Evolutionary conservation across 2,329 filamentous ascomycete genomes (phyloP).

Genomic region (Exophiala aquamarina): DNA sequence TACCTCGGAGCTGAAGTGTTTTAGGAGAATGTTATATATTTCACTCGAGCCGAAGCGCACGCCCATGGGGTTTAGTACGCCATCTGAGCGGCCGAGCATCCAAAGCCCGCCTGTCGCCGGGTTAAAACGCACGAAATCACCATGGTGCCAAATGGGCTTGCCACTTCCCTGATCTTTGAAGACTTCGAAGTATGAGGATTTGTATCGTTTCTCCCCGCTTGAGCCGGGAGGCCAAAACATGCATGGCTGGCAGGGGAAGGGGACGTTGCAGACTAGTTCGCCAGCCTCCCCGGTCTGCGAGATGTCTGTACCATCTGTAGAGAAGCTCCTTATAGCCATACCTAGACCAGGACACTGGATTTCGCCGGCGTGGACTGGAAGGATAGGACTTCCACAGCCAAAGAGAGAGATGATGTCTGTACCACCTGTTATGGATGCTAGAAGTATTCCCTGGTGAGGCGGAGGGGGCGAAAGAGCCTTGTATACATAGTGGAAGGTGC

Average conservation of each 20-base stretch:
- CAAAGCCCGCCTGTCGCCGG: constrained; percentile 72
- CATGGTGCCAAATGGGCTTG: constrained; percentile 78
- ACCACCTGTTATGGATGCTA: constrained; percentile 91
- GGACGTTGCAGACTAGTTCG: constrained; percentile 80
- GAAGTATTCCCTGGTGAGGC: constrained; percentile 77
- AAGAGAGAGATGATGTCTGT: constrained; percentile 97
- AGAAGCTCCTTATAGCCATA: constrained; percentile 67
- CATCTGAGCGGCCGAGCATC: constrained; percentile 91
- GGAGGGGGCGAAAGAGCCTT: constrained; percentile 45
- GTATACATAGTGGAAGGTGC: constrained; percentile 90
- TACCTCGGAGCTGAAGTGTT: constrained; percentile 74
- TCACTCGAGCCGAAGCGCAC: constrained; percentile 92
- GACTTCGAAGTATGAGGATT: constrained; percentile 80
- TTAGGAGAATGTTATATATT: constrained; percentile 91
- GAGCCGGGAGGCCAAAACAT: constrained; percentile 74
- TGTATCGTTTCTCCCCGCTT: constrained; percentile 73
- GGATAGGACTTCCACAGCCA: constrained; percentile 75
- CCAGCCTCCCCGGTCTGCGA: constrained; percentile 68
- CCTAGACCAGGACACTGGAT: constrained; percentile 77
- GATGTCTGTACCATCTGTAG: constrained; percentile 57
- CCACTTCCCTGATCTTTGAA: constrained; percentile 52
- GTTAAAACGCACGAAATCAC: constrained; percentile 80
- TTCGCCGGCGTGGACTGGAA: constrained; percentile 71
- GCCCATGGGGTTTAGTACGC: constrained; percentile 86
- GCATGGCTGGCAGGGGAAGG: constrained; percentile 89